phyloP scores from a whole-genome alignment of 2,329 filamentous ascomycete species.

The Apiospora rasikravindrae region DNA sequence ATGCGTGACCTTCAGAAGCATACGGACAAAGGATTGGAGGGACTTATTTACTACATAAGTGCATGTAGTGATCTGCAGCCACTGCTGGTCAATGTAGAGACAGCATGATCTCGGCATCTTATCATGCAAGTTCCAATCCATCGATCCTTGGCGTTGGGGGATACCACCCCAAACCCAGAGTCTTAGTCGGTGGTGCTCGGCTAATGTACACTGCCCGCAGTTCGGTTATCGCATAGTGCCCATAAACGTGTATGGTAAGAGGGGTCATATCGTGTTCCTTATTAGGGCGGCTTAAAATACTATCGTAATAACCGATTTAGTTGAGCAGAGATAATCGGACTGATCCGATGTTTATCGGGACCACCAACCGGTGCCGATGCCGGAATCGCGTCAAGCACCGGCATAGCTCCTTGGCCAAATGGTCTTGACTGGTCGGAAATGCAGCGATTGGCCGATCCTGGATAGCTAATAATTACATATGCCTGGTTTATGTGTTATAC shows the following conservation, averaged over 20 bases:
- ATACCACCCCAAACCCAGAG: not conserved
- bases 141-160: not conserved
- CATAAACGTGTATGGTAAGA: not conserved
- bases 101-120: not conserved
- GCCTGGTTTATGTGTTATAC: not conserved
- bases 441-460: not conserved
- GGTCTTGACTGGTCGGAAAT: not conserved
- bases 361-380: not conserved
- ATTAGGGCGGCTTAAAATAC: not conserved
- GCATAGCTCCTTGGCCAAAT: not conserved
- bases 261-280: not conserved
- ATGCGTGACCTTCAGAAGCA: not conserved
- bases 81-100: not conserved
- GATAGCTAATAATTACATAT: not conserved
- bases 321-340: not conserved
- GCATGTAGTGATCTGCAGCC: not conserved
- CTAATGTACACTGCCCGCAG: not conserved
- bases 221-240: not conserved
- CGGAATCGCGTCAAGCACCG: not conserved
- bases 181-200: not conserved
- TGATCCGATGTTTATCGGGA: not conserved
- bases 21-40: not conserved
- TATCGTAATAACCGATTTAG: not conserved
- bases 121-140: not conserved
- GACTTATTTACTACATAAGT: not conserved